Evolutionary conservation across 1,139 yeast genomes (phyloP).

Genomic region (Wickerhamiella infanticola): DNA sequence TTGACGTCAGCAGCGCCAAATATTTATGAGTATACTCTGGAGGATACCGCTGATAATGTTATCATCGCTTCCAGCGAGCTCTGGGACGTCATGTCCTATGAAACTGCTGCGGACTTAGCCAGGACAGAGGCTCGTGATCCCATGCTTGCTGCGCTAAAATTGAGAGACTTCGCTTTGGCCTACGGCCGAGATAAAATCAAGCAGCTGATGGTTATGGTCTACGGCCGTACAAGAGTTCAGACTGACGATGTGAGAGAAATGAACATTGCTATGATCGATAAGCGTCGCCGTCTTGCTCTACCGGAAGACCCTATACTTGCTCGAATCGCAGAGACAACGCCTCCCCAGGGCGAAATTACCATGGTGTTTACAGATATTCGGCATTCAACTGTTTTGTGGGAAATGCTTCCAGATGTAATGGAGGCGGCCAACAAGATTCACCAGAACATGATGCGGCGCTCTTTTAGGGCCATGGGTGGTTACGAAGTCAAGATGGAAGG

Average conservation of each 20-base stretch:
- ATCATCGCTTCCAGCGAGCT: conserved; percentile 73
- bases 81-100: conserved; percentile 75
- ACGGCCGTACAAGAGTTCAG: conserved; percentile 22
- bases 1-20: conserved; percentile 85
- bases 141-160: conserved; percentile 81
- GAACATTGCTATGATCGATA: background rate
- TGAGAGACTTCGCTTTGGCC: conserved; percentile 86
- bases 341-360: conserved; percentile 89
- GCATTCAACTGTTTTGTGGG: conserved; percentile 89
- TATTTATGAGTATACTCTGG: conserved; percentile 43
- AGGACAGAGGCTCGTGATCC: conserved; percentile 70
- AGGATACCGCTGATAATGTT: conserved; percentile 58
- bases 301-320: conserved; percentile 72
- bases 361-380: conserved; percentile 96
- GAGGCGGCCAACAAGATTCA: conserved; percentile 91
- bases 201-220: conserved; percentile 69
- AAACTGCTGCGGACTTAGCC: conserved; percentile 80
- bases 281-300: conserved; percentile 19
- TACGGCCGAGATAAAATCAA: conserved; percentile 76
- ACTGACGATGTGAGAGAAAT: background rate
- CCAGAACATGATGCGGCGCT: conserved; percentile 87
- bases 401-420: conserved; percentile 85
- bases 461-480: conserved; percentile 83
- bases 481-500: conserved; percentile 99
- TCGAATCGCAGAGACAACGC: conserved; percentile 77